Evolutionary conservation across 805 yeast species (phyloP), one percentile per base, ranked within the genome.

Genomic region (Hanseniaspora lindneri): DNA sequence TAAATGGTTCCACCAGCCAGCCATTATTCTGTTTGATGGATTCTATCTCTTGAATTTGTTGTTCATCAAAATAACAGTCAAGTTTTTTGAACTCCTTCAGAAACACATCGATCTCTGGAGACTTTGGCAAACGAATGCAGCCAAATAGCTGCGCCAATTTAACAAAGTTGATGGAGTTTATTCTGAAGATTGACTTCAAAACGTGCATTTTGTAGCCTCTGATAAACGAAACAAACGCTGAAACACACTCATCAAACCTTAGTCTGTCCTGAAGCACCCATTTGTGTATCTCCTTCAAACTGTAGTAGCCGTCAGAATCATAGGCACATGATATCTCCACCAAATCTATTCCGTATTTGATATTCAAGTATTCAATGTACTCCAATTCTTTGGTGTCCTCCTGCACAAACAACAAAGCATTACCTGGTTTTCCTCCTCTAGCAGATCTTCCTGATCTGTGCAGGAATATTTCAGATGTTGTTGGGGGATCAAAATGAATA

Each of bases 401-500:
- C 53, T 75, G 79, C 34, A 92, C 64, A 64, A 92, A 71, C 1
- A 84, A 77, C 2, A 86, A 68, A 0, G 94, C 95, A 51, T 72
- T 74, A 2, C 98, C 98, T 4, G 71, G 71, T 52, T 77, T 76
- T 51, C 89, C 88, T 0, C 96, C 96, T 53, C 98, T 70, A 0
- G 95, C 98, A 0, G 98, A 86, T 58, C 98, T 74, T 20, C 98
- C 98, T 64, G 89, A 83, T 60, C 98, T 74, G 62, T 92, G 98
- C 37, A 89, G 72, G 59, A 89, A 92, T 60, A 86, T 76, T 58
- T 83, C 94, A 0, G 96, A 85, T 55, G 88, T 95, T 0, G 86
- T 78, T 1, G 98, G 98, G 1, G 97, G 95, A 54, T 92, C 97
- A 21, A 89, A 56, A 60, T 92, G 98, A n/a, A 92, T 67, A 3